A percentile compares a stretch with the other conserved stretches of the same genome.
These are phyloP conservation scores for Metschnikowia gelsemii DNA, from an alignment of 805 yeast species.

Conservation along the genomic window DNA sequence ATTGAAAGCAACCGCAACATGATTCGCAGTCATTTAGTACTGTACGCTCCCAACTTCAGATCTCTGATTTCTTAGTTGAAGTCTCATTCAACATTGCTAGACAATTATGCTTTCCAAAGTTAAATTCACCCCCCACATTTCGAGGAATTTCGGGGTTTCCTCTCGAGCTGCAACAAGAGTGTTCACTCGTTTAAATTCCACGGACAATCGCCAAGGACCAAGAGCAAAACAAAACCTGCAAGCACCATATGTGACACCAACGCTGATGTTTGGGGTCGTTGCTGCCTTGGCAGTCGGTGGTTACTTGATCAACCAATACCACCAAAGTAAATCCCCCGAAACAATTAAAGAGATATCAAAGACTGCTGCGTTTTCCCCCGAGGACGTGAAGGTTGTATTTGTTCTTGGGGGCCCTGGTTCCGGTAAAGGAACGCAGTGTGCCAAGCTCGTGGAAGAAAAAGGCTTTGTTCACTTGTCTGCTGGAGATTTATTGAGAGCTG, in stretches of 20 bases:
- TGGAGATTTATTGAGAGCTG: conserved; percentile 94
- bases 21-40: conserved; percentile 5
- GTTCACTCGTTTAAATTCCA: conserved; percentile 7
- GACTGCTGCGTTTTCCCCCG: conserved; percentile 52
- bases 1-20: no score
- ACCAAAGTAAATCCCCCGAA: conserved; percentile 7
- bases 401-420: conserved; percentile 98
- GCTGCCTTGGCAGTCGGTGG: conserved; percentile 11
- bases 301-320: conserved; percentile 6
- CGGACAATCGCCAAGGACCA: conserved; percentile 6
- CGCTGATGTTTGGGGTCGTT: conserved; percentile 11
- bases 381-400: conserved; percentile 76
- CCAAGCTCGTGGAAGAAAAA: conserved; percentile 73
- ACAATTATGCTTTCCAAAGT: conserved; percentile 10
- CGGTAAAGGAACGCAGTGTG: conserved; percentile 97
- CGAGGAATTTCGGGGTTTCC: background rate
- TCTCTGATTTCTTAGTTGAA: background rate
- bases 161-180: background rate
- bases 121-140: conserved; percentile 2
- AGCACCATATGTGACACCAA: conserved; percentile 9
- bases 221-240: conserved; percentile 7
- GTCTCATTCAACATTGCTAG: background rate
- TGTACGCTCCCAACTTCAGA: conserved; percentile 4
- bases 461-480: conserved; percentile 89
- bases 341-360: conserved; percentile 32